These are phyloP conservation scores for Solanum sitiens DNA, from an alignment of 257 asterid species.

Conservation along the genomic window DNA sequence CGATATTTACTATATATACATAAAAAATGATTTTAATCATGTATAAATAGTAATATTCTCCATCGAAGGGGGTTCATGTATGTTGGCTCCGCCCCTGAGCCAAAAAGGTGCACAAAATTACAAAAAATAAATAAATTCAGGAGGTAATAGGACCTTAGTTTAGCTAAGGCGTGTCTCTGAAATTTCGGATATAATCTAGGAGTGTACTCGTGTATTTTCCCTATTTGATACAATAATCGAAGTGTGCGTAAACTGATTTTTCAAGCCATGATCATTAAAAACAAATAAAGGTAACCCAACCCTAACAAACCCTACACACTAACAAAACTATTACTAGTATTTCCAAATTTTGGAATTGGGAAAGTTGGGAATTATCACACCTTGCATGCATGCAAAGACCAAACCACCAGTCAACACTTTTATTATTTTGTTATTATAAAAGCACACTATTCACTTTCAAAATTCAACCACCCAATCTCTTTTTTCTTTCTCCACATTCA, in stretches of 20 bases:
- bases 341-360: background rate
- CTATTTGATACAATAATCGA: background rate
- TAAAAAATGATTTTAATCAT: too few relatives aligned
- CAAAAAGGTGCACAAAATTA: too few relatives aligned
- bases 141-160: too few relatives aligned
- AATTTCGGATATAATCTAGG: too few relatives aligned
- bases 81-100: too few relatives aligned
- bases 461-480: background rate
- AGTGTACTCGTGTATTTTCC: too few relatives aligned
- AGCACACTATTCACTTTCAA: background rate
- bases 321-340: background rate
- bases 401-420: background rate
- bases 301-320: background rate
- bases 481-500: background rate
- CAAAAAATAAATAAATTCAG: too few relatives aligned
- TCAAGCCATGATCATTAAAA: background rate
- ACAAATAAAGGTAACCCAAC: background rate
- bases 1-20: too few relatives aligned
- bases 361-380: background rate
- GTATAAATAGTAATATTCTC: too few relatives aligned
- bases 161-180: too few relatives aligned
- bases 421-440: background rate
- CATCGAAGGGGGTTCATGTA: too few relatives aligned
- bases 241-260: background rate
- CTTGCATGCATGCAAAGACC: background rate